A percentile compares a stretch with the other conserved stretches of the same genome.
Conservation (phyloP, 1,284 basidiomycete genomes). For the Rhodotorula sp. region DNA sequence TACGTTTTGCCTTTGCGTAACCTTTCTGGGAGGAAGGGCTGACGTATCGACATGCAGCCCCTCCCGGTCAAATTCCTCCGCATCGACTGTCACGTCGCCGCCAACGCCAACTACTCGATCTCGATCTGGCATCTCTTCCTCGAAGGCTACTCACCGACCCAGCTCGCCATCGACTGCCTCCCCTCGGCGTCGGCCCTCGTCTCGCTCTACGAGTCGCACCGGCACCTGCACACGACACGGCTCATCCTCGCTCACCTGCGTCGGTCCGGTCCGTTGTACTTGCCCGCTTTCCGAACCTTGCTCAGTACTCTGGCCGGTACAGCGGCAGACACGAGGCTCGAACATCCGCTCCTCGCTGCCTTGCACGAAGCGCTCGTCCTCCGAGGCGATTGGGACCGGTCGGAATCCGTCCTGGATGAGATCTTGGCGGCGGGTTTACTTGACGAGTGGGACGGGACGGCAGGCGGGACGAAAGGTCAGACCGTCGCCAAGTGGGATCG, state of each 20-base stretch:
- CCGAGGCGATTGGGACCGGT: slow-evolving; percentile 45
- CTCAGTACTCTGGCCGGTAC: background rate
- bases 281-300: slow-evolving; percentile 43
- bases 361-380: slow-evolving; percentile 47
- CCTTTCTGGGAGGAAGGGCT: background rate
- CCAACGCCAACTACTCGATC: slow-evolving; percentile 48
- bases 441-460: slow-evolving; percentile 26
- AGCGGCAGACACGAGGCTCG: slow-evolving; percentile 35
- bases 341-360: slow-evolving; percentile 46
- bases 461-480: slow-evolving; percentile 5
- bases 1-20: background rate
- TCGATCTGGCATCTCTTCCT: slow-evolving; percentile 46
- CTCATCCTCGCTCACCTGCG: slow-evolving; percentile 50
- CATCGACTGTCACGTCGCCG: slow-evolving; percentile 48
- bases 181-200: background rate
- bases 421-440: slow-evolving; percentile 33
- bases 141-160: slow-evolving; percentile 3
- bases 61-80: slow-evolving; percentile 45
- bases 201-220: slow-evolving; percentile 23
- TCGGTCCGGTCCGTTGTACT: slow-evolving; percentile 37
- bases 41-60: background rate
- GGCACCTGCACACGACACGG: slow-evolving; percentile 42
- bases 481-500: slow-evolving; percentile 5
- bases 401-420: slow-evolving; percentile 45
- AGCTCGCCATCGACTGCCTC: background rate